Evolutionary conservation across 2,329 filamentous ascomycete species (phyloP).

Genomic region (Ascosphaera apis): DNA sequence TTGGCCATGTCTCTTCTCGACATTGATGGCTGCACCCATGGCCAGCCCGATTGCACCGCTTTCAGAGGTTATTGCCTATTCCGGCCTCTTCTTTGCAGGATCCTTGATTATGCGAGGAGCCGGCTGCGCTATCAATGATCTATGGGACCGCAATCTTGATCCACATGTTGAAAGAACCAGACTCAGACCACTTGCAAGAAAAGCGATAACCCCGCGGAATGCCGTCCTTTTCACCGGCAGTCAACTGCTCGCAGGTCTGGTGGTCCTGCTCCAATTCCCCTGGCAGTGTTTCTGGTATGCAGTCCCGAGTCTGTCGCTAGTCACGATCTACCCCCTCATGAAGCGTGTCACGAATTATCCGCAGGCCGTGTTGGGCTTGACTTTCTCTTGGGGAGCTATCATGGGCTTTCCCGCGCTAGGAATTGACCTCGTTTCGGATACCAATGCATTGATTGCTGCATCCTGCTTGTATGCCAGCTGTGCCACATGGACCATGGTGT

Average conservation of each 20-base stretch:
- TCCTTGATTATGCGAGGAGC: slow-evolving; percentile 28
- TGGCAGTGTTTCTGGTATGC: slow-evolving; percentile 21
- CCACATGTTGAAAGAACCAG: slow-evolving; percentile 27
- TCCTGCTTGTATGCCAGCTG: slow-evolving; percentile 23
- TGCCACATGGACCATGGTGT: slow-evolving; percentile 25
- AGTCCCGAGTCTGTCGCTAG: slow-evolving; percentile 20
- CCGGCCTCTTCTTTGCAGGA: slow-evolving; percentile 18
- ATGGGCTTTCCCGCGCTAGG: slow-evolving; percentile 25
- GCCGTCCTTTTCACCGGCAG: slow-evolving; percentile 22
- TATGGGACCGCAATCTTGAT: slow-evolving; percentile 31
- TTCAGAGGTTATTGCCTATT: slow-evolving; percentile 16
- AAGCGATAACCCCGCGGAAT: slow-evolving; percentile 24
- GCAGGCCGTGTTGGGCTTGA: slow-evolving; percentile 27
- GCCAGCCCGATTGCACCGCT: slow-evolving; percentile 18
- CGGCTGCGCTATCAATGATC: slow-evolving; percentile 33
- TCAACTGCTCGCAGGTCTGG: slow-evolving; percentile 20
- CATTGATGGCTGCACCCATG: slow-evolving; percentile 19
- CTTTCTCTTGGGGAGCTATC: slow-evolving; percentile 28
- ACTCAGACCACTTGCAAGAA: slow-evolving; percentile 28
- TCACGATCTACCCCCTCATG: slow-evolving; percentile 26
- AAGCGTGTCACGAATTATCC: slow-evolving; percentile 31
- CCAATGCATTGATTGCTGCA: slow-evolving; percentile 15
- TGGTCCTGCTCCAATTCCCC: slow-evolving; percentile 21
- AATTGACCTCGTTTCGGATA: slow-evolving; percentile 20
- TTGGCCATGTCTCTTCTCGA: slow-evolving; percentile 28